Base-by-base conservation (phyloP, 257 asterid genomes). In the Gentiana macrophylla region DNA sequence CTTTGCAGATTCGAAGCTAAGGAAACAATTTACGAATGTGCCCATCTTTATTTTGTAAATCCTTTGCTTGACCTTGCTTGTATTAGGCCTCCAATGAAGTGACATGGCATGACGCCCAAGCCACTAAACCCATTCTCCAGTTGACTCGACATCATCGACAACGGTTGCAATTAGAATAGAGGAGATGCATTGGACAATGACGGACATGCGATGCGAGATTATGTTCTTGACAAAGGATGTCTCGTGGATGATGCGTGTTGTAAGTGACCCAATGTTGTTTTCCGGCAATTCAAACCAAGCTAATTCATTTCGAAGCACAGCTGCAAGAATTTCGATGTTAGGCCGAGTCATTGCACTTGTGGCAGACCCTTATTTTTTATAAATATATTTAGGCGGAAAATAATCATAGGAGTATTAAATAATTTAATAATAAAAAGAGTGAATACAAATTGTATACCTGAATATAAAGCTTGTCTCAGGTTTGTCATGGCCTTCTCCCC, bases 21-120 rank as follows among this genome's bases (percentile, higher is more conserved):
- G 79, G 80, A 68, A 36, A 80, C 73, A 47, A 84, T 78, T 59
- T 82, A 74, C 43, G 96, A 73, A 58, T 82, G 78, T 57, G 87
- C 84, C n/a, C n/a, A n/a, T n/a, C n/a, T n/a, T n/a, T n/a, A n/a
- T n/a, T n/a, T n/a, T n/a, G 94, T 62, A 67, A 88, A 84, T 44
- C 94, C 93, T 70, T 67, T 75, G 37, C 93, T 90, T 12, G 96
- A 87, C 67, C 79, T 84, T 66, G 94, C 87, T 79, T 84, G 94
- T 69, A 84, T 78, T 58, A 82, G 76, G 46, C 93, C 93, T 49
- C 96, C 96, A 6, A 82, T 80, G 74, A 82, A 87, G 81, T 84
- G 96, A 68, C 93, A 82, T 54, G 93, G 94, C 90, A 82, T 84
- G 70, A 84, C 93, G 87, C 93, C 94, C 94, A 87, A 49, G 94